These are phyloP conservation scores for Xerocomus brunneocitrinus DNA, from an alignment of 768 basidiomycete genomes.

Conservation along the genomic window DNA sequence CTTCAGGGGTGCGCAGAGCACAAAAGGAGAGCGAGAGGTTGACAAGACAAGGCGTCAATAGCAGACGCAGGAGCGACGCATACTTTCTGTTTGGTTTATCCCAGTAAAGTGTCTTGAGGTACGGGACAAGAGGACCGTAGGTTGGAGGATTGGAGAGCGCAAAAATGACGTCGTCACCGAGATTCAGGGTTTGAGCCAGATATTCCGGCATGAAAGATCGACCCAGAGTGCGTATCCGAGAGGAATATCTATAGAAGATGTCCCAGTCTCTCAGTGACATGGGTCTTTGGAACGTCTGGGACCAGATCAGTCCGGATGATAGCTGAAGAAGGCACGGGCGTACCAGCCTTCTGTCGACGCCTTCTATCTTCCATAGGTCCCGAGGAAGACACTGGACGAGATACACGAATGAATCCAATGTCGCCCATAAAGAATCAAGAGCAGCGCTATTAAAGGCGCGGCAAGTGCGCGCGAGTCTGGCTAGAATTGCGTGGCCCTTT, in stretches of 20 bases:
- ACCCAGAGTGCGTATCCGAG: constrained; percentile 15
- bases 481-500: constrained; percentile 10
- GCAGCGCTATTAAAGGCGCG: constrained; percentile 18
- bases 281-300: constrained; percentile 21
- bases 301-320: constrained; percentile 7
- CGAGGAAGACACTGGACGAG: constrained; percentile 26
- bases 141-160: constrained; percentile 23
- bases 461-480: constrained; percentile 25
- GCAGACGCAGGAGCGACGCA: constrained; percentile 17
- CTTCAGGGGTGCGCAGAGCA: constrained; percentile 12
- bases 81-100: constrained; percentile 9
- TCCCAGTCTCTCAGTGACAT: constrained; percentile 28
- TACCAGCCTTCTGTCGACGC: constrained; percentile 8
- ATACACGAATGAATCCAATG: constrained; percentile 16
- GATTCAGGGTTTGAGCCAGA: not conserved
- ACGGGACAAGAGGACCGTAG: constrained; percentile 18
- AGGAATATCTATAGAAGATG: constrained; percentile 25
- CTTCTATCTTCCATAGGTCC: constrained; percentile 24
- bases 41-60: constrained; percentile 21
- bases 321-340: not conserved
- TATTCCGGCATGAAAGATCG: not conserved
- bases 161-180: constrained; percentile 22
- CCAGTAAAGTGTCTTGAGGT: constrained; percentile 21
- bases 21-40: constrained; percentile 8
- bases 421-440: constrained; percentile 24